Base-by-base conservation (phyloP, 1,139 yeast species). In the Suhomyces kunorum region DNA sequence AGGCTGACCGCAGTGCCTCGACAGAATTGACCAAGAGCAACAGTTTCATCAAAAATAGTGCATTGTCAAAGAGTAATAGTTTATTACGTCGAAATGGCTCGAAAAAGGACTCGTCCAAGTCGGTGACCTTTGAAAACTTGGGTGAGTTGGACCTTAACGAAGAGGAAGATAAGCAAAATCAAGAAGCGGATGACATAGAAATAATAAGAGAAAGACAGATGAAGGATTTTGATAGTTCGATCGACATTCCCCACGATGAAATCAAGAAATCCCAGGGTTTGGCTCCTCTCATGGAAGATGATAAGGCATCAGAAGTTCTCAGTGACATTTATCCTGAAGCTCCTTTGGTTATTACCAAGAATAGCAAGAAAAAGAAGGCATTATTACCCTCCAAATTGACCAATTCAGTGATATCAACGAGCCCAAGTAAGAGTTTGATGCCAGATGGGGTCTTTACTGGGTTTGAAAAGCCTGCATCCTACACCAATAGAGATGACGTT, bases 271-370 rank as follows among this genome's bases (percentile, higher is more conserved):
- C 34, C 8, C 28, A 45, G 38, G 23, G 20, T 8, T 27, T 40
- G 14, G 36, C 40, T 17, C 38, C 35, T 9, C 50, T 43, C 17
- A 46, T 28, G 44, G 49, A 39, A 25, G 49, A 40, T 9, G 64
- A 60, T 7, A 58, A 56, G 40, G 50, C 53, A 8, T 55, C 67
- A 4, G 81, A 76, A 42, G 66, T 70, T 1, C 53, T 73, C 24
- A 72, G 78, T 47, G 80, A 76, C 38, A 53, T 68, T 1, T 71
- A 58, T 39, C 67, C 73, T 2, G 73, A 65, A 29, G 54, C 63
- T 2, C 78, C 77, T 1, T 58, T 75, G 34, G 49, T 66, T 6
- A 59, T 74, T 16, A 62, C 53, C 38, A 76, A 74, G 40, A 47
- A 50, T 24, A 39, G 38, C n/a, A 41, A 38, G 48, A 50, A 28